Evolutionary conservation across 306 rosid genomes (phyloP).

Genomic region (Amphicarpaea edgeworthii): DNA sequence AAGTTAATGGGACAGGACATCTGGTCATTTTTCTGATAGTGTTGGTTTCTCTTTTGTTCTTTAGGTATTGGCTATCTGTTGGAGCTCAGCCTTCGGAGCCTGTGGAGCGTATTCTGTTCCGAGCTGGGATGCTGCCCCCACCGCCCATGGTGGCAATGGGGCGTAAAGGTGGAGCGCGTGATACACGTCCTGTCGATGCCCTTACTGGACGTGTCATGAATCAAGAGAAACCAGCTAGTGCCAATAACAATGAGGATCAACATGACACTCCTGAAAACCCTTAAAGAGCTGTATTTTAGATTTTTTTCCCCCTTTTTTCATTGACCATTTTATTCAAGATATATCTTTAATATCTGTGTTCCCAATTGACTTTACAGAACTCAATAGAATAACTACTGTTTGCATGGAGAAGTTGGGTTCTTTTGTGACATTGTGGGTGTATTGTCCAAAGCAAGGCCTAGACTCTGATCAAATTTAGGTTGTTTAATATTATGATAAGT

Average conservation of each 20-base stretch:
- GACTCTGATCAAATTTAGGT: too few species aligned
- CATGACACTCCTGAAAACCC: slow-evolving; percentile 43
- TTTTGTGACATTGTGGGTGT: background rate
- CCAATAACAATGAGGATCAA: slow-evolving; percentile 36
- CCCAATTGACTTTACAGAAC: slow-evolving; percentile 13
- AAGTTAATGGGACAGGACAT: too few species aligned
- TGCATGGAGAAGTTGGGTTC: slow-evolving; percentile 21
- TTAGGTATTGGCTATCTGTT: slow-evolving; percentile 95
- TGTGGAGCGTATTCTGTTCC: slow-evolving; percentile 79
- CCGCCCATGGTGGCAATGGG: slow-evolving; percentile 93
- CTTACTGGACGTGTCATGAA: slow-evolving; percentile 64
- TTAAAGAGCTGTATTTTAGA: background rate
- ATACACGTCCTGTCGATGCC: slow-evolving; percentile 70
- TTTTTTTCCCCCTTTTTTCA: background rate
- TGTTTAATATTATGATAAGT: background rate
- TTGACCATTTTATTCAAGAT: slow-evolving; percentile 17
- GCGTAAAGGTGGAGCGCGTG: slow-evolving; percentile 82
- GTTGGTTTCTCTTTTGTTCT: slow-evolving; percentile 2
- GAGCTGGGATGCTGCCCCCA: slow-evolving; percentile 85
- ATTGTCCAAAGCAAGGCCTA: too few species aligned
- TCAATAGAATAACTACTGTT: slow-evolving; percentile 32
- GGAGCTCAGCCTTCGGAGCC: slow-evolving; percentile 98
- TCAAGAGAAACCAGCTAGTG: slow-evolving; percentile 53
- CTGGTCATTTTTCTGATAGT: background rate
- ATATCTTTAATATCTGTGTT: slow-evolving; percentile 35